phyloP scores from a whole-genome alignment of 345 rosid species.

The Arabidopsis suecica region DNA sequence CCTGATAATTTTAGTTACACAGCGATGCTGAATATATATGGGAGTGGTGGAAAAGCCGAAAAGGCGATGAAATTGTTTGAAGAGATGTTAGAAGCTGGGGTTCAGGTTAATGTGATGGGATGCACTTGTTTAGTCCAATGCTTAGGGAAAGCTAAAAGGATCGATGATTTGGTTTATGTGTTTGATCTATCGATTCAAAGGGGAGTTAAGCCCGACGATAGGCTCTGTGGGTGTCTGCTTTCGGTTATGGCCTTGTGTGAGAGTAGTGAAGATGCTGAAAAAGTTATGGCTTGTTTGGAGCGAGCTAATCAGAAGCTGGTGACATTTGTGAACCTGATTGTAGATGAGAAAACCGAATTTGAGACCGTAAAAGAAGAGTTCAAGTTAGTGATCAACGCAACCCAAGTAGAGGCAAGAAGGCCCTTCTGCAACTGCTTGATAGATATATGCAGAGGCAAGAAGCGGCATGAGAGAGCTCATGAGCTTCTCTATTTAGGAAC shows the following conservation, averaged over 20 bases:
- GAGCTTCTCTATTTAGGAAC: slow-evolving; percentile 90
- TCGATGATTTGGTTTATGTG: slow-evolving; percentile 69
- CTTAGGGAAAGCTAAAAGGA: slow-evolving; percentile 72
- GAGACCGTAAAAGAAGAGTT: slow-evolving; percentile 70
- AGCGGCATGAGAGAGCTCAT: slow-evolving; percentile 66
- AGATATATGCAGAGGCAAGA: slow-evolving; percentile 71
- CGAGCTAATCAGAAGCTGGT: slow-evolving; percentile 71
- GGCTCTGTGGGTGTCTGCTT: slow-evolving; percentile 86
- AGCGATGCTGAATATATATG: slow-evolving; percentile 83
- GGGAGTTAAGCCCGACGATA: slow-evolving; percentile 80
- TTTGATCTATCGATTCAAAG: slow-evolving; percentile 52
- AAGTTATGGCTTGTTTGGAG: slow-evolving; percentile 71
- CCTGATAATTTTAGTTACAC: slow-evolving; percentile 92
- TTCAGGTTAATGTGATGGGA: slow-evolving; percentile 87
- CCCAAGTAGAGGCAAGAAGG: slow-evolving; percentile 73
- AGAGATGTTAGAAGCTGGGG: slow-evolving; percentile 61
- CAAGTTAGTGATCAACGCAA: slow-evolving; percentile 56
- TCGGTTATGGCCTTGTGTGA: slow-evolving; percentile 78
- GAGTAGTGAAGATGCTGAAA: slow-evolving; percentile 54
- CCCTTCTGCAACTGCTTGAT: slow-evolving; percentile 93
- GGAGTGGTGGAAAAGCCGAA: slow-evolving; percentile 74
- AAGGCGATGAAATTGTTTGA: slow-evolving; percentile 74
- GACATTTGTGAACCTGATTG: slow-evolving; percentile 56
- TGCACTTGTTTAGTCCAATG: slow-evolving; percentile 86
- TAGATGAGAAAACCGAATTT: slow-evolving; percentile 52